Evolutionary conservation across 257 asterid species (phyloP), one percentile per base, ranked within the genome.

Genomic region (Leonotis leonurus): DNA sequence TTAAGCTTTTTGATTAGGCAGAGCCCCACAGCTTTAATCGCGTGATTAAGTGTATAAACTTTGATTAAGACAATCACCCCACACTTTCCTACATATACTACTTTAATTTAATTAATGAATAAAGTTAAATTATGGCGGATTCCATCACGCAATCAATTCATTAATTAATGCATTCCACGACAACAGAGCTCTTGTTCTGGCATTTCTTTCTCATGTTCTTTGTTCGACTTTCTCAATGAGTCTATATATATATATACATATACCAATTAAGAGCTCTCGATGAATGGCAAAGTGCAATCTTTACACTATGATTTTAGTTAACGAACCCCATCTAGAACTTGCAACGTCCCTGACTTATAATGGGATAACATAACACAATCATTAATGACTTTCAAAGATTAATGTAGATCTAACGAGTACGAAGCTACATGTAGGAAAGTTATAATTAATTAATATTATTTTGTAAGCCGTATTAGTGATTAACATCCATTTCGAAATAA

Each of bases 1-100:
- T n/a, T 64, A 59, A 63, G 56, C 64, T 60, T 60, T 67, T 54
- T 29, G 35, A 35, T 39, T 43, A 71, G 50, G 9, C 57, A 6
- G 30, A 52, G 35, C 62, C 80, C 75, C 74, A 60, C 74, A 43
- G 43, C 82, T 77, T 80, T 80, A 73, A 56, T 49, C 71, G 80
- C 85, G 78, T 80, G 80, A 68, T 59, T 66, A 60, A 70, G 53
- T 8, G 40, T 37, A 37, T 65, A 56, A n/a, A n/a, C 67, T 56
- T 73, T 64, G 62, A 60, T 66, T 70, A 37, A 56, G 68, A 60
- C 64, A 64, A 67, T 73, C 75, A 32, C 46, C 46, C 71, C 37
- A 62, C 35, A 26, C 2, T 41, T 39, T 59, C 65, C 21, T 50
- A 24, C 29, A 14, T 18, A 12, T 52, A 36, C 13, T 52, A 36